Evolutionary conservation across 257 asterid species (phyloP).

Genomic region (Solanum commersonii): DNA sequence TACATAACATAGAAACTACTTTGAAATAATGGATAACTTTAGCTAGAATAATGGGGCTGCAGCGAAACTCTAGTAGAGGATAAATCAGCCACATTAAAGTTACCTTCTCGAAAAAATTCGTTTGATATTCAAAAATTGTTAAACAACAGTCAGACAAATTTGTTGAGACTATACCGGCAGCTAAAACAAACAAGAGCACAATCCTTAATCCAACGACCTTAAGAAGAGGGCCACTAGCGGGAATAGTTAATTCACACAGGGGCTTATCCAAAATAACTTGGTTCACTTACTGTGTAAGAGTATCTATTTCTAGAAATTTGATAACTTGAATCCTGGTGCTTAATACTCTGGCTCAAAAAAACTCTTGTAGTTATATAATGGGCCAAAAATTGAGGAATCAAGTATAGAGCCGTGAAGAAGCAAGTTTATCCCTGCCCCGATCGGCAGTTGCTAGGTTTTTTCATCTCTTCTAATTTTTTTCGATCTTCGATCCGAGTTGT

Average conservation of each 20-base stretch:
- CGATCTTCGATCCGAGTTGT: not conserved
- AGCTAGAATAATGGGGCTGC: not conserved
- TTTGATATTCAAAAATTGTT: not conserved
- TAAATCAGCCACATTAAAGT: not conserved
- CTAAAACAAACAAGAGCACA: no score
- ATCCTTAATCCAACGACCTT: not conserved
- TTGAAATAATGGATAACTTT: not conserved
- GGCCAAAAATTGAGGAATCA: not conserved
- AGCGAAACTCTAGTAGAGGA: not conserved
- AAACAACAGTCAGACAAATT: not conserved
- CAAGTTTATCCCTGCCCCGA: not conserved
- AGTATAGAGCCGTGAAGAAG: not conserved
- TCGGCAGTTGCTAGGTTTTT: not conserved
- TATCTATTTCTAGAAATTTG: no score
- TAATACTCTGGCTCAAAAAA: not conserved
- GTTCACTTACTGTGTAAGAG: not conserved
- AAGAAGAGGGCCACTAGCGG: not conserved
- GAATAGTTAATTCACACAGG: not conserved
- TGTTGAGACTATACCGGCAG: not conserved
- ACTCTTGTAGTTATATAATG: not conserved
- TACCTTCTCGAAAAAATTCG: rapidly evolving
- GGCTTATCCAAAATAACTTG: no score
- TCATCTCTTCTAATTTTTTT: not conserved
- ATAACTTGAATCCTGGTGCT: not conserved
- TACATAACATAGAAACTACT: not conserved